These are phyloP conservation scores for Daldinia eschscholtzii DNA, from an alignment of 2,329 filamentous ascomycete species.

Conservation along the genomic window DNA sequence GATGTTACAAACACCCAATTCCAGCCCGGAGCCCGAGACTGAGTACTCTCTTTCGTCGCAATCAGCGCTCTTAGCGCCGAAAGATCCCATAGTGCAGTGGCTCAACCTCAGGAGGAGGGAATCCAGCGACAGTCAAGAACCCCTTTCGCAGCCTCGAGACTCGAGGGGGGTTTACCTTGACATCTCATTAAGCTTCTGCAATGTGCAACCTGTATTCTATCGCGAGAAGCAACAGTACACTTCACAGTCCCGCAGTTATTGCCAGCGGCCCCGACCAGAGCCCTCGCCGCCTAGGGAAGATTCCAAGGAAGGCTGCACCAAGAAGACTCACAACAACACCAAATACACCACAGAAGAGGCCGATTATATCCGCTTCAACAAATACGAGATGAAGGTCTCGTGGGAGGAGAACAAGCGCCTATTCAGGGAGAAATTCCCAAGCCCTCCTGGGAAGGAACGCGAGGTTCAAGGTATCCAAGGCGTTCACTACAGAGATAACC, in stretches of 20 bases:
- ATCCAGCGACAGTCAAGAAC: slow-evolving; percentile 29
- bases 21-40: slow-evolving; percentile 41
- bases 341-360: slow-evolving; percentile 51
- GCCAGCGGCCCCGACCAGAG: slow-evolving; percentile 10
- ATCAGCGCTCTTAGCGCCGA: slow-evolving; percentile 3
- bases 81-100: slow-evolving; percentile 45
- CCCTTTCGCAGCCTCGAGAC: slow-evolving; percentile 36
- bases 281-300: slow-evolving; percentile 1
- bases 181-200: slow-evolving; percentile 14
- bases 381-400: slow-evolving; percentile 43
- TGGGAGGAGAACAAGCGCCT: slow-evolving; percentile 43
- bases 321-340: slow-evolving; percentile 49
- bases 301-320: not conserved
- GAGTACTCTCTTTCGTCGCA: slow-evolving; percentile 26
- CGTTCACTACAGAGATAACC: slow-evolving; percentile 50
- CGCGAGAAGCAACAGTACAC: slow-evolving; percentile 30
- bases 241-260: slow-evolving; percentile 6
- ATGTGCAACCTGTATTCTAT: slow-evolving; percentile 22
- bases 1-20: slow-evolving; percentile 31
- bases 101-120: slow-evolving; percentile 44
- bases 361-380: slow-evolving; percentile 51
- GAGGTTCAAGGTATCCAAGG: slow-evolving; percentile 50
- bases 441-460: slow-evolving; percentile 37
- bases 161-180: slow-evolving; percentile 15
- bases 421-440: slow-evolving; percentile 46